Evolutionary conservation across 1,139 yeast genomes (phyloP), one percentile per base, ranked within the genome.

Genomic region (Geotrichum reessii): DNA sequence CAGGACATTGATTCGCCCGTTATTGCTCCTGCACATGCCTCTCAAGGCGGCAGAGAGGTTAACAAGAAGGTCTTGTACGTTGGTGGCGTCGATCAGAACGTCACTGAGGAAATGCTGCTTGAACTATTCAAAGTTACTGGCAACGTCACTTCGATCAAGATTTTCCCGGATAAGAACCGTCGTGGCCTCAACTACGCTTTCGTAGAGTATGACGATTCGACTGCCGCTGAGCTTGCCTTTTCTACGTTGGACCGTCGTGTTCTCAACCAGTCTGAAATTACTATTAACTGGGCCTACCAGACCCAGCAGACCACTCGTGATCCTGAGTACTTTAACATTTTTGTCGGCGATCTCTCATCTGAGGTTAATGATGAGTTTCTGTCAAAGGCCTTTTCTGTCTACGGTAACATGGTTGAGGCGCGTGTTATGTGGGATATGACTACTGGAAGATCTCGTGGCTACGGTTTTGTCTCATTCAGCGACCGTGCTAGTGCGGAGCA

Each of bases 351-450:
- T 71, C 78, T 91, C 66, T 84, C 90, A 44, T 79, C 87, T 11
- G 96, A 91, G 66, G 86, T 91, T 47, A 85, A 87, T 68, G 97
- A 91, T 71, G 95, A 87, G 64, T 72, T 81, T 21, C 78, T 91
- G 63, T 77, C 77, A 56, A 75, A 72, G 52, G 79, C 87, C 7
- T 91, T 91, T 69, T 66, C 76, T n/a, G 76, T 76, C 58, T 87
- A 82, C 70, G 76, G 77, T 22, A 81, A 91, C 3, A 76, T 87
- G 67, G 76, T 83, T 56, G 95, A 89, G 70, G 97, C 96, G 19
- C 92, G 90, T 66, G 96, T 91, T 47, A 91, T 91, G 96, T 90
- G 97, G 97, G 97, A 91, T 72, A 89, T 89, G 95, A 92, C 87
- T 70, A 87, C 95, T 24, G 92, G 95, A 44, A 78, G 96, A 70